Conservation (phyloP, 306 rosid species). For the Gastrolobium villosum region DNA sequence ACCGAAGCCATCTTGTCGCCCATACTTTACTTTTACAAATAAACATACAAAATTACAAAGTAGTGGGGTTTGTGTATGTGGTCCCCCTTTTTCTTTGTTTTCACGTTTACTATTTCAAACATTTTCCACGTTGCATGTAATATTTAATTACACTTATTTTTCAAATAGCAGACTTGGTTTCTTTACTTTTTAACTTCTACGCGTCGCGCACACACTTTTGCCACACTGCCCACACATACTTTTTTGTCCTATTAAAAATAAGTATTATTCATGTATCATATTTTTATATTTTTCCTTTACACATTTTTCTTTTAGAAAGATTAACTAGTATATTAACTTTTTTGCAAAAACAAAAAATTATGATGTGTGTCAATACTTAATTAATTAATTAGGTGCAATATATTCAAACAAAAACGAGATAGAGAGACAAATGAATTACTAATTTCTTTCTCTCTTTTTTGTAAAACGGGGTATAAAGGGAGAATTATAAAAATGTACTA, state of each 20-base stretch:
- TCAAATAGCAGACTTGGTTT: not conserved
- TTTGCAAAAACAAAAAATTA: too few relatives aligned
- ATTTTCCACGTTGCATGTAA: conserved; percentile 70
- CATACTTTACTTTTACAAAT: not conserved
- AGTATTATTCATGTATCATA: too few relatives aligned
- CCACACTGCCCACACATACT: not conserved
- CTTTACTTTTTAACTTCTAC: conserved; percentile 17
- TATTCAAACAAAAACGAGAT: too few relatives aligned
- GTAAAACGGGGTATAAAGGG: too few relatives aligned
- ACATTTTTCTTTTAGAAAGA: not conserved
- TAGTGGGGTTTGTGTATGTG: conserved; percentile 20
- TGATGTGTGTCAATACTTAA: too few relatives aligned
- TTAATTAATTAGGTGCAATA: too few relatives aligned
- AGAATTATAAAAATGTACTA: too few relatives aligned
- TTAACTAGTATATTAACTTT: too few relatives aligned
- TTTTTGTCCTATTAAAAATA: not conserved
- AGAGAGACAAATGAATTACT: too few relatives aligned
- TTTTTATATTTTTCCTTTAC: too few relatives aligned
- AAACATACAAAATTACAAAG: not conserved
- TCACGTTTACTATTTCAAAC: conserved; percentile 43
- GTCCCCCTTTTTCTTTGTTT: conserved; percentile 23
- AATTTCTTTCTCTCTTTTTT: too few relatives aligned
- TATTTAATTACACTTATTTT: not conserved
- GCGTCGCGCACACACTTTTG: conserved; percentile 25
- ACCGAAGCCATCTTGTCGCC: conserved; percentile 7